Conservation (phyloP, 2,329 filamentous ascomycete species). For the Ophiostoma sp. region DNA sequence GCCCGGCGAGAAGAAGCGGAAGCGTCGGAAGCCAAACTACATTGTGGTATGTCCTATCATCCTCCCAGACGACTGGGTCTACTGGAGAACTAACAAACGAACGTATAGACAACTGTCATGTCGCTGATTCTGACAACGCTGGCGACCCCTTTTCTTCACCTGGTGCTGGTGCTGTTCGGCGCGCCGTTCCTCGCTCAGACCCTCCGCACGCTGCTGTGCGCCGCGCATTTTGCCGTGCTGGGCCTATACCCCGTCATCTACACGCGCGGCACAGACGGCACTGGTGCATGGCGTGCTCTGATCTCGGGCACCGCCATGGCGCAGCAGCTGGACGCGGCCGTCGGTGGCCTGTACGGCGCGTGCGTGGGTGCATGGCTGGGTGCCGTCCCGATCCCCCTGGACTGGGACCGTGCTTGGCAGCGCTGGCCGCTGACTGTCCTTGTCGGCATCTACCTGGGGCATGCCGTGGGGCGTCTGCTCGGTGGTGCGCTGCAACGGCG, state of each 20-base stretch:
- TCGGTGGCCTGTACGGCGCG: constrained; percentile 73
- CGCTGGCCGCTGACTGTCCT: constrained; percentile 93
- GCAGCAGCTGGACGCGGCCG: constrained; percentile 68
- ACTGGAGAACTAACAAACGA: not conserved
- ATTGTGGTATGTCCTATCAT: constrained; percentile 40
- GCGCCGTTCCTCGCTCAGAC: constrained; percentile 81
- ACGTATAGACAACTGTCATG: constrained; percentile 34
- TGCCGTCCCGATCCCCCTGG: constrained; percentile 88
- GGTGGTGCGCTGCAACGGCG: constrained; percentile 43
- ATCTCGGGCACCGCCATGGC: constrained; percentile 51
- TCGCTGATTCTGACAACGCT: constrained; percentile 33
- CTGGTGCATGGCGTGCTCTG: constrained; percentile 61
- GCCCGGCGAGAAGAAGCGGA: constrained; percentile 42
- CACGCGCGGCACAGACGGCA: constrained; percentile 68
- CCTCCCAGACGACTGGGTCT: not conserved
- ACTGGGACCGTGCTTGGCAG: constrained; percentile 99
- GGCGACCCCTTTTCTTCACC: constrained; percentile 50
- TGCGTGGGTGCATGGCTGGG: constrained; percentile 84
- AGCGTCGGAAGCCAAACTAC: constrained; percentile 40
- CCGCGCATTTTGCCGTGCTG: constrained; percentile 75
- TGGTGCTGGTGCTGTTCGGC: constrained; percentile 77
- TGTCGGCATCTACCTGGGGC: constrained; percentile 74
- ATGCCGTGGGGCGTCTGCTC: constrained; percentile 61
- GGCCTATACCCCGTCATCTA: constrained; percentile 77
- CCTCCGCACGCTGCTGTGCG: constrained; percentile 70